These are phyloP conservation scores for Ustilago shanxiensis DNA, from an alignment of 1,284 basidiomycete genomes.

Conservation along the genomic window DNA sequence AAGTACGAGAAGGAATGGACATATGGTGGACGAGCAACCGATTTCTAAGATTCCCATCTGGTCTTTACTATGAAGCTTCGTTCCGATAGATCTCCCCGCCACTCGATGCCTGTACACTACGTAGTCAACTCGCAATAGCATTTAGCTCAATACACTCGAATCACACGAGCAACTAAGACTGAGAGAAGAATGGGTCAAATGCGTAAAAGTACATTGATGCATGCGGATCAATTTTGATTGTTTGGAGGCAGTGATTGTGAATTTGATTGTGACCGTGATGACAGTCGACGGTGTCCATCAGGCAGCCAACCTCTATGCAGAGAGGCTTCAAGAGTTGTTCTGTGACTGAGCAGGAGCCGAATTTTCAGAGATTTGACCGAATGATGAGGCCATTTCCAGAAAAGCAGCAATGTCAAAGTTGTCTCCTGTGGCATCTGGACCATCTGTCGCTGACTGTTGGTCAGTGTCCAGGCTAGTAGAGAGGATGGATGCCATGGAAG, in stretches of 20 bases:
- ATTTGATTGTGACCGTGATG: background rate
- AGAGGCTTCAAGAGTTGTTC: no score
- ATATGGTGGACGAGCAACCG: conserved; percentile 67
- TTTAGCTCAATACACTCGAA: background rate
- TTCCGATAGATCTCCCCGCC: background rate
- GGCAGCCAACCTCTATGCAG: no score
- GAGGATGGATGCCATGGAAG: conserved; percentile 6
- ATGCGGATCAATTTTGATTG: conserved; percentile 8
- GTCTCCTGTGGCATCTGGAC: conserved; percentile 1
- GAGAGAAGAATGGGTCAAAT: conserved; percentile 4
- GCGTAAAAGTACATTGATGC: conserved; percentile 39
- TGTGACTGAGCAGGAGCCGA: background rate
- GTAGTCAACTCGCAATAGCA: background rate
- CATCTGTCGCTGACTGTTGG: background rate
- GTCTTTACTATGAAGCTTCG: background rate
- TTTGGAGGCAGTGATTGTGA: background rate
- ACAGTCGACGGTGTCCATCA: no score
- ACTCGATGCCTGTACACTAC: conserved; percentile 8
- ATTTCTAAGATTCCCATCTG: conserved; percentile 45
- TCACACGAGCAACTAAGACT: background rate
- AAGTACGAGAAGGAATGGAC: conserved; percentile 69
- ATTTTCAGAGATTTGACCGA: conserved; percentile 9
- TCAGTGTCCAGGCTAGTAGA: background rate
- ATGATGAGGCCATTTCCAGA: conserved; percentile 38
- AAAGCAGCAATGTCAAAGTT: conserved; percentile 44